Percentiles rank a stretch among this genome's conserved stretches.
These are phyloP conservation scores for Coniophora puteana DNA, from an alignment of 1,284 basidiomycete genomes.

Conservation along the genomic window DNA sequence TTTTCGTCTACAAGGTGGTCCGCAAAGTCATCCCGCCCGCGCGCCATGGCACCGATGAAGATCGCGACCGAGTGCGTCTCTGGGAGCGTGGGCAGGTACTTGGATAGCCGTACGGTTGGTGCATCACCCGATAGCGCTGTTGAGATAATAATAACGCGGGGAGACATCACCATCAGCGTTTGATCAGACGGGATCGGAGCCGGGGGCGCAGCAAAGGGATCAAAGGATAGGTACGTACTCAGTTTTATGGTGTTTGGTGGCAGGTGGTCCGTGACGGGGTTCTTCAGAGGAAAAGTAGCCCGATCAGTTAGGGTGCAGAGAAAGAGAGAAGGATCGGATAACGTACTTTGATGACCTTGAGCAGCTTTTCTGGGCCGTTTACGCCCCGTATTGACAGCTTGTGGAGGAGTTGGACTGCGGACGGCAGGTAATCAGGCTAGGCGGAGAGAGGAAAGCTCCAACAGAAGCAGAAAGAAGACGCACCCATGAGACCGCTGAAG, in stretches of 20 bases:
- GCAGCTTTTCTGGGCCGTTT: constrained; percentile 93
- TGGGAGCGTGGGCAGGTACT: constrained; percentile 81
- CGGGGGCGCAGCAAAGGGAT: constrained; percentile 1
- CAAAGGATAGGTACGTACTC: constrained; percentile 51
- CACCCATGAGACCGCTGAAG: constrained; percentile 98
- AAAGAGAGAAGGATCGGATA: constrained; percentile 2
- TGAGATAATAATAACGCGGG: constrained; percentile 7
- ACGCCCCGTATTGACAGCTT: constrained; percentile 94
- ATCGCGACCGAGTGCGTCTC: constrained; percentile 89
- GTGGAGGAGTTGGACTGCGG: constrained; percentile 91
- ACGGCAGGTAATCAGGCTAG: constrained; percentile 6
- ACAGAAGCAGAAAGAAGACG: constrained; percentile 25
- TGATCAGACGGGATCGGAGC: constrained; percentile 8
- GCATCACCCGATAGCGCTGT: constrained; percentile 91
- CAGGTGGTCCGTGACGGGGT: constrained; percentile 94
- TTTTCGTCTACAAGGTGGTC: constrained; percentile 97
- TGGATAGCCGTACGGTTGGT: constrained; percentile 77
- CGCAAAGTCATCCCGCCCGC: constrained; percentile 95
- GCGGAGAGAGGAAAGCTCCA: not conserved
- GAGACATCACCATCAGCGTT: constrained; percentile 1
- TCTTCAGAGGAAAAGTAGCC: constrained; percentile 46
- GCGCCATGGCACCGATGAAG: constrained; percentile 97
- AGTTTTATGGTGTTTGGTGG: constrained; percentile 96
- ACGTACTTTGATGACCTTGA: constrained; percentile 91
- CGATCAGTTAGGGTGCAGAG: constrained; percentile 7